phyloP scores from a whole-genome alignment of 768 basidiomycete species.

The Russula abietina region DNA sequence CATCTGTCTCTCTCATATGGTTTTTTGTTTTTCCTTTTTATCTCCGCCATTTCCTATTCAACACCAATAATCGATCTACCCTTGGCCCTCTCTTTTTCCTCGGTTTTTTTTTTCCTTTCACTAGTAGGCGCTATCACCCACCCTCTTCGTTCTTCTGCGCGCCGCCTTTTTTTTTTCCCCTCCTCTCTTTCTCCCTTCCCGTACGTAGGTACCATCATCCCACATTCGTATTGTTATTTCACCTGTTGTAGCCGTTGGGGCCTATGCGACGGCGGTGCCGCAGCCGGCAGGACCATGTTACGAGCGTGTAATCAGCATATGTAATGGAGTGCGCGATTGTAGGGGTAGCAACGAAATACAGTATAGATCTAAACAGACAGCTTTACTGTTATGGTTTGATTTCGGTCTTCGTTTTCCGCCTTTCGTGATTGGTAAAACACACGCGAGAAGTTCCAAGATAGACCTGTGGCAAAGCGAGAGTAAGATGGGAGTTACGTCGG shows the following conservation, averaged over 20 bases:
- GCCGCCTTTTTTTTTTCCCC: not conserved
- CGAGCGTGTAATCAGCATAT: conserved; percentile 21
- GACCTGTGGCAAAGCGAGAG: too few species aligned
- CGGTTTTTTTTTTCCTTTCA: not conserved
- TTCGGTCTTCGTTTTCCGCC: not conserved
- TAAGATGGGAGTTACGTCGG: not conserved
- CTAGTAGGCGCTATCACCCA: not conserved
- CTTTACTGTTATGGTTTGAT: not conserved
- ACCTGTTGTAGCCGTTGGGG: conserved; percentile 19
- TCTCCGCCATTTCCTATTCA: conserved; percentile 1
- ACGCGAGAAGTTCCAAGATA: not conserved
- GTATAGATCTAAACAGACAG: not conserved
- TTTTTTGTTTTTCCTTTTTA: not conserved
- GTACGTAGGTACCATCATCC: conserved; percentile 13
- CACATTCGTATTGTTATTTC: conserved; percentile 22
- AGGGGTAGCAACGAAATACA: conserved; percentile 8
- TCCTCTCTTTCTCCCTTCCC: not conserved
- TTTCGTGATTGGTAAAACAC: not conserved
- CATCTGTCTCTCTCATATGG: conserved; percentile 15
- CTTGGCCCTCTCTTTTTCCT: not conserved
- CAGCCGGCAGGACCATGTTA: conserved; percentile 11
- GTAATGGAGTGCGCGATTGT: conserved; percentile 17
- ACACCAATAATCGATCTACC: conserved; percentile 8
- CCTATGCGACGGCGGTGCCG: conserved; percentile 5
- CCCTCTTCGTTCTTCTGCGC: conserved; percentile 13